Conservation (phyloP, 305 asterid species). For the Andrographis paniculata region DNA sequence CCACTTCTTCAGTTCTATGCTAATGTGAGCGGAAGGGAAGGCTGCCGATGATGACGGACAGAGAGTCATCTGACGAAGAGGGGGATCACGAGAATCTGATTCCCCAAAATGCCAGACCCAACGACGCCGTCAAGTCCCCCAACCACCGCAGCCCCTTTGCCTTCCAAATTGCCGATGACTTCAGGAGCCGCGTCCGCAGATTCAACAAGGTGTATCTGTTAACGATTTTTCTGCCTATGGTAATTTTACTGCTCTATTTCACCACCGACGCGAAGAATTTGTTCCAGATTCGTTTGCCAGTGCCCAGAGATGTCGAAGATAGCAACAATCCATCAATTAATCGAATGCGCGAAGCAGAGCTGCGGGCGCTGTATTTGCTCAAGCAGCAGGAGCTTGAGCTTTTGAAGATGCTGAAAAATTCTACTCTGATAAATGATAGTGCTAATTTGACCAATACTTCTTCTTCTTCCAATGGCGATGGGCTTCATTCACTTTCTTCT, state of each 20-base stretch:
- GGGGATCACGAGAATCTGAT: not conserved
- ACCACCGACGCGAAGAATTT: slow-evolving; percentile 52
- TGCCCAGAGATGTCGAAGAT: slow-evolving; percentile 19
- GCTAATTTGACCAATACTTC: slow-evolving; percentile 9
- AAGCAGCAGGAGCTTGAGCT: slow-evolving; percentile 71
- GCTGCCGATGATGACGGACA: too few relatives aligned
- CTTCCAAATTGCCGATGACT: not conserved
- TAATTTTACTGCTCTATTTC: slow-evolving; percentile 53
- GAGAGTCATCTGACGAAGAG: too few relatives aligned
- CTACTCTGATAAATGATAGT: not conserved
- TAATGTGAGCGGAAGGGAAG: too few relatives aligned
- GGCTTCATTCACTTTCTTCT: slow-evolving; percentile 10
- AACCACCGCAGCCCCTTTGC: not conserved
- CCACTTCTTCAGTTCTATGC: too few relatives aligned
- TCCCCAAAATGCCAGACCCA: not conserved
- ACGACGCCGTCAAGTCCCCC: not conserved
- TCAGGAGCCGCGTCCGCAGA: slow-evolving; percentile 30
- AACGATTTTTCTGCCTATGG: slow-evolving; percentile 51
- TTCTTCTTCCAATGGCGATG: slow-evolving; percentile 14
- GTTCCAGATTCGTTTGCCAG: slow-evolving; percentile 45
- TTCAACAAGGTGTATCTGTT: slow-evolving; percentile 57
- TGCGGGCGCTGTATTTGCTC: slow-evolving; percentile 69
- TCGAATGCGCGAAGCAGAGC: slow-evolving; percentile 85
- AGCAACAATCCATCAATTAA: slow-evolving; percentile 22
- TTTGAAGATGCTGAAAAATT: slow-evolving; percentile 42